Evolutionary conservation across 371 early-diverging fungal species (phyloP), one percentile per base, ranked within the genome.

Genomic region (Lichtheimia corymbifera): DNA sequence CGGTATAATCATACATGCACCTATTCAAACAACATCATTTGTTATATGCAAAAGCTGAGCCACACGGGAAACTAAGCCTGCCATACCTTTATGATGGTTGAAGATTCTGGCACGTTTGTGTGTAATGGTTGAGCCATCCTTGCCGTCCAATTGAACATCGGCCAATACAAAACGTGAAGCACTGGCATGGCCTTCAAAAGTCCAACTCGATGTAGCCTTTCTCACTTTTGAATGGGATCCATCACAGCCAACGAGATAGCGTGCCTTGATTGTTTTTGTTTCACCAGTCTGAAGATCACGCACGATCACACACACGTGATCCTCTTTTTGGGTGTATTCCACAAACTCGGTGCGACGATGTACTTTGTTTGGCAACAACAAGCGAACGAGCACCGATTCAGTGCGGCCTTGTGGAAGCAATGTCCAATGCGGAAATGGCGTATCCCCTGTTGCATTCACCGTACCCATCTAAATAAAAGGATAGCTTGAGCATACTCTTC

Each of bases 181-280:
- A 7, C 75, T 51, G 0, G 71, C 51, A 15, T 65, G 35, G 13
- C 80, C 80, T 41, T 75, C 63, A 58, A 65, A 80, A 0, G 70
- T 73, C 75, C 77, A 80, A 1, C 62, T 63, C 2, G 62, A 41
- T 3, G 58, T 63, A 0, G 49, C 58, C 25, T 73, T 74, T 20
- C 80, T 66, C 3, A 63, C 53, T 2, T 14, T 22, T 5, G 80
- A 80, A 53, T 77, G 80, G 5, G 57, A 58, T 18, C 80, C 80
- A 51, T 80, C 80, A 2, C 74, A 70, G n/a, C 75, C 77, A 1
- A 80, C 58, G 15, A 80, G 41, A 47, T 72, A 80, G 0, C 35
- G 50, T 20, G 73, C 72, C 27, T 45, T 25, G 9, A 77, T 50
- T 6, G 43, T 41, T 43, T 49, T 50, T 27, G 43, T 35, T 51